Conservation (phyloP, 805 yeast genomes). For the Crinitomyces ghanaensis region DNA sequence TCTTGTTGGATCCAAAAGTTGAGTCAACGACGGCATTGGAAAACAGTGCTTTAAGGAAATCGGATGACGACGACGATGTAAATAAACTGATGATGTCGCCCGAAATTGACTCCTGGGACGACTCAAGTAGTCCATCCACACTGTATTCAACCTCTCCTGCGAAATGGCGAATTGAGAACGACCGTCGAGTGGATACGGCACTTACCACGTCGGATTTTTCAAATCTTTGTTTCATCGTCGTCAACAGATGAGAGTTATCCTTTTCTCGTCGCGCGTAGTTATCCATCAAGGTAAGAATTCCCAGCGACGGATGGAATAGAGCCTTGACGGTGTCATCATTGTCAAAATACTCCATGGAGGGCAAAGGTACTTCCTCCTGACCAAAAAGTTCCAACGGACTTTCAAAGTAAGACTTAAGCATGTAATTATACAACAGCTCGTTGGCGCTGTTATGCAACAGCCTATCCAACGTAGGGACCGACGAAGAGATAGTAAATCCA, state of each 20-base stretch:
- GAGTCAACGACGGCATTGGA: constrained; percentile 29
- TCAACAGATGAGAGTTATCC: constrained; percentile 23
- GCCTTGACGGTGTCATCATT: constrained; percentile 45
- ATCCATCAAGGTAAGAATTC: constrained; percentile 28
- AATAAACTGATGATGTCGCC: constrained; percentile 31
- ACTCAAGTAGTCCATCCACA: constrained; percentile 39
- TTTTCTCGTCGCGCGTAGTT: constrained; percentile 29
- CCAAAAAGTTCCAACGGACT: constrained; percentile 28
- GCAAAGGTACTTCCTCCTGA: constrained; percentile 34
- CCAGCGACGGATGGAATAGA: constrained; percentile 32
- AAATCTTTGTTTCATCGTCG: constrained; percentile 24
- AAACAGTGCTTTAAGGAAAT: constrained; percentile 26
- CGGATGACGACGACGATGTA: constrained; percentile 28
- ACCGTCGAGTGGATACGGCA: constrained; percentile 26
- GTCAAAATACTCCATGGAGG: constrained; percentile 46
- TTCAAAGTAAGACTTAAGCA: constrained; percentile 29
- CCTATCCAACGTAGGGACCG: constrained; percentile 28
- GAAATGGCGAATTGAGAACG: constrained; percentile 44
- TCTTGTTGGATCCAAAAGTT: constrained; percentile 22
- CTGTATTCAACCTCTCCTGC: constrained; percentile 49
- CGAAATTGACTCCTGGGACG: constrained; percentile 39
- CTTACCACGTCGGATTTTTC: constrained; percentile 21
- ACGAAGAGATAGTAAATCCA: constrained; percentile 26
- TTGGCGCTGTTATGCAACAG: constrained; percentile 32
- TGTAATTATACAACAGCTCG: constrained; percentile 29